phyloP scores from a whole-genome alignment of 1,284 basidiomycete species.

The Rhodotorula sp. region DNA sequence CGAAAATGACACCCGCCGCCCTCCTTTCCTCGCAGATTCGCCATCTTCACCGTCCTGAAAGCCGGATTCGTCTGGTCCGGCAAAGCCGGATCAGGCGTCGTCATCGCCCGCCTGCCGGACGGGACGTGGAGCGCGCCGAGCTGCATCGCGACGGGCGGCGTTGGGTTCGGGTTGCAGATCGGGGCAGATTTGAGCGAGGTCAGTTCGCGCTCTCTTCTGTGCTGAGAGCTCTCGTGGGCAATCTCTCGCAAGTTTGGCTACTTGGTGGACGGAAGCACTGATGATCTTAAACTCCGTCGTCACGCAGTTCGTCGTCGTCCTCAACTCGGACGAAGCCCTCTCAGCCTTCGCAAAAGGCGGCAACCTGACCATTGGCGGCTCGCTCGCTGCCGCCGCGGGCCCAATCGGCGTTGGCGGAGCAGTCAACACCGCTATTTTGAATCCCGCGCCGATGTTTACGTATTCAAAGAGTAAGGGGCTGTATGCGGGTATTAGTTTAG shows the following conservation, averaged over 20 bases:
- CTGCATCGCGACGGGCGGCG: constrained; percentile 93
- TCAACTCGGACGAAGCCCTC: constrained; percentile 95
- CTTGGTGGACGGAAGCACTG: background rate
- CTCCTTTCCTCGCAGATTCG: constrained; percentile 61
- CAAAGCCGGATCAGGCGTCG: constrained; percentile 89
- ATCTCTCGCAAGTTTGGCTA: background rate
- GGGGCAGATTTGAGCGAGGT: constrained; percentile 58
- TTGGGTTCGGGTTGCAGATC: constrained; percentile 91
- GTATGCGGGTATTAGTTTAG: constrained; percentile 90
- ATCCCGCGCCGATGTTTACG: constrained; percentile 95
- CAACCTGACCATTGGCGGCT: constrained; percentile 86
- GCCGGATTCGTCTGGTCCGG: constrained; percentile 59
- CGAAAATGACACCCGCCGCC: background rate
- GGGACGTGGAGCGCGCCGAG: constrained; percentile 97
- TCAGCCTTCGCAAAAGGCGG: constrained; percentile 91
- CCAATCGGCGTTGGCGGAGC: constrained; percentile 94
- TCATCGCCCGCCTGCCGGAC: constrained; percentile 89
- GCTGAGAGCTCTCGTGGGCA: background rate
- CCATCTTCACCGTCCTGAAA: constrained; percentile 87
- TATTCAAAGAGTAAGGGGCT: constrained; percentile 70
- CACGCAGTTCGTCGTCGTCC: constrained; percentile 65
- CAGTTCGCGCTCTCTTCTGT: background rate
- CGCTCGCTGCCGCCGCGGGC: constrained; percentile 67
- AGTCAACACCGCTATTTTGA: constrained; percentile 78
- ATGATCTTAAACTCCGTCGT: background rate